A percentile compares a stretch with the other conserved stretches of the same genome.
phyloP scores from a whole-genome alignment of 371 early-diverging fungal species.

The Apophysomyces variabilis region DNA sequence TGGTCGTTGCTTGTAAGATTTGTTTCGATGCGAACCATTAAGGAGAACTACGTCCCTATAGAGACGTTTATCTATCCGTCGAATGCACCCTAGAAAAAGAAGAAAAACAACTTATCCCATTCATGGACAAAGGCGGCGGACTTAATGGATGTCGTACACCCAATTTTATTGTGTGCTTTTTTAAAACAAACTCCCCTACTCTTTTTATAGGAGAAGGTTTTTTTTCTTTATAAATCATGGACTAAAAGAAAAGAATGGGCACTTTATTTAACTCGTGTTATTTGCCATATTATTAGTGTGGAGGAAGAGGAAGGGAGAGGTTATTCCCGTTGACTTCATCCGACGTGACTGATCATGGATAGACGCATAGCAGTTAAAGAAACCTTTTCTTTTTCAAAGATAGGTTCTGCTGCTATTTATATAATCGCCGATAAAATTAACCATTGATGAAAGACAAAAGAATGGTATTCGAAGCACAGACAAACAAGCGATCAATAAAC shows the following conservation, averaged over 20 bases:
- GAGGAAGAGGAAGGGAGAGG: no score
- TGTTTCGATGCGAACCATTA: slow-evolving; percentile 93
- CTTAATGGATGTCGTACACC: slow-evolving; percentile 9
- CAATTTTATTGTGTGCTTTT: background rate
- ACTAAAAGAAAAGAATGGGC: no score
- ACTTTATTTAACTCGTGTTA: no score
- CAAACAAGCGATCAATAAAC: background rate
- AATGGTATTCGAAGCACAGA: background rate
- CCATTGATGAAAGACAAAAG: background rate
- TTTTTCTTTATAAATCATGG: no score
- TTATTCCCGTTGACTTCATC: no score
- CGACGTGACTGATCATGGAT: background rate
- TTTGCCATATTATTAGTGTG: no score
- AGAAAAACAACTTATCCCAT: background rate
- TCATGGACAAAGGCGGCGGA: slow-evolving; percentile 3
- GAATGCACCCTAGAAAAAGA: slow-evolving; percentile 53
- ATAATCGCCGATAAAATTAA: background rate
- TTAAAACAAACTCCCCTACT: no score
- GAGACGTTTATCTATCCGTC: slow-evolving; percentile 84
- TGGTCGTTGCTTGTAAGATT: slow-evolving; percentile 71
- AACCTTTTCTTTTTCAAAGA: background rate
- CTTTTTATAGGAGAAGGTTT: no score
- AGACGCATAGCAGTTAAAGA: background rate
- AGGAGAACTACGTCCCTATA: slow-evolving; percentile 93
- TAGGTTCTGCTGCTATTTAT: background rate